These are phyloP conservation scores for Aspergillus ochraceoroseus DNA, from an alignment of 2,329 filamentous ascomycete species.

Conservation along the genomic window DNA sequence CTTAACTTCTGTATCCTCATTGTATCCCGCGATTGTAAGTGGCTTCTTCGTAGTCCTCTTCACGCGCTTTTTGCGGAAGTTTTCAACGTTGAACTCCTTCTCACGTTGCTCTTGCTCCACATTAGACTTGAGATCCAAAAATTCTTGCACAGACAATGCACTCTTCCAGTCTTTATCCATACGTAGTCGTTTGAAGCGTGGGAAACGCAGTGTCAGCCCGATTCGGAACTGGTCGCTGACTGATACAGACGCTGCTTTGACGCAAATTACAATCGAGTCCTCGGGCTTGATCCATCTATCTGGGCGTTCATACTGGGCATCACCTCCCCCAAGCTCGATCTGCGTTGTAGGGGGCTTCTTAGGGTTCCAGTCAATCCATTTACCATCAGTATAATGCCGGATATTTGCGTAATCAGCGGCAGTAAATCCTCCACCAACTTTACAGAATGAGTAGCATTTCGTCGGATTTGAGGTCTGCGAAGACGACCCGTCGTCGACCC, in stretches of 20 bases:
- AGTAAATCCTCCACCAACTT: constrained; percentile 90
- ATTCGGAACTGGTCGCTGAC: constrained; percentile 72
- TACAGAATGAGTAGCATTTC: constrained; percentile 92
- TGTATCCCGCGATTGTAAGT: constrained; percentile 69
- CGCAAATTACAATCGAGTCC: constrained; percentile 79
- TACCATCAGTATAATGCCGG: constrained; percentile 77
- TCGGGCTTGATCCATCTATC: constrained; percentile 90
- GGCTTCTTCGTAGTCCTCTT: constrained; percentile 59
- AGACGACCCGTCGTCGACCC: constrained; percentile 65
- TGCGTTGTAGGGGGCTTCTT: constrained; percentile 70
- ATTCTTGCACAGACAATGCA: constrained; percentile 72
- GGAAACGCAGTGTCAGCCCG: constrained; percentile 77
- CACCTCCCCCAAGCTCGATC: constrained; percentile 75
- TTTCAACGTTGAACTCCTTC: constrained; percentile 69
- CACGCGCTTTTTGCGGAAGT: constrained; percentile 58
- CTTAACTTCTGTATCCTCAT: constrained; percentile 46
- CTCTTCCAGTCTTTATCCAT: constrained; percentile 80
- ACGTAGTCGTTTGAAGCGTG: constrained; percentile 75
- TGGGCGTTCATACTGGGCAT: constrained; percentile 69
- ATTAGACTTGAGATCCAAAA: constrained; percentile 63
- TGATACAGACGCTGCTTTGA: constrained; percentile 78
- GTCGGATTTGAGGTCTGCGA: constrained; percentile 54
- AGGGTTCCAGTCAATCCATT: constrained; percentile 82
- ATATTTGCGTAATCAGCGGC: constrained; percentile 80
- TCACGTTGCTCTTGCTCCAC: constrained; percentile 67